Evolutionary conservation across 2,329 filamentous ascomycete genomes (phyloP), one percentile per base, ranked within the genome.

Genomic region (Colletotrichum sp.): DNA sequence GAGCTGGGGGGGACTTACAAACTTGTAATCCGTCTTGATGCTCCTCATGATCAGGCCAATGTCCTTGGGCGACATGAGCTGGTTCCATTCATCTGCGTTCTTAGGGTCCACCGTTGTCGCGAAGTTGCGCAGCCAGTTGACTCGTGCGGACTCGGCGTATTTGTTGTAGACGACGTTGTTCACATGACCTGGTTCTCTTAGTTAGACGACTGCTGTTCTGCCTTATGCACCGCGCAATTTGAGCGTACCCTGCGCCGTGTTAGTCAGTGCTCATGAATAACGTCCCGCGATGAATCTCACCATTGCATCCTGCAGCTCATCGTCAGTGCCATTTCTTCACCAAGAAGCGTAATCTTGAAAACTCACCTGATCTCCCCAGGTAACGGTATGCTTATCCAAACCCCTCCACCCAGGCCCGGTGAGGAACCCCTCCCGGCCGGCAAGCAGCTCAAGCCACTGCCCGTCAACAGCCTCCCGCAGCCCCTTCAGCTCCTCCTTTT

Each of bases 161-260:
- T 94, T 91, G 79, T 94, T 93, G 84, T 98, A 98, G 78, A 91
- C 92, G 77, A 96, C 93, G 80, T 98, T 98, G 83, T 98, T 98
- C 65, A 98, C 94, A 84, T 98, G 95, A 9, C 81, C 82, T 84
- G 39, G 10, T 32, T 67, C n/a, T 1, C 30, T 59, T 57, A 63
- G 64, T 62, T 64, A 73, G 55, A 71, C 24, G 55, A 18, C 55
- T 7, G 16, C 4, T n/a, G 1, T 18, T 49, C 70, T 67, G 72
- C 63, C 1, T 32, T 5, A 77, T 66, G 44, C 26, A 8, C 16
- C 7, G 16, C n/a, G 15, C 26, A 10, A n/a, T 34, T 32, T 15
- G 21, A 55, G 24, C 59, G 26, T 76, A 76, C 74, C 74, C 74
- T 76, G 71, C 21, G 44, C 2, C 28, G 34, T 76, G 76, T 76